A percentile compares a stretch with the other conserved stretches of the same genome.
These are phyloP conservation scores for Solanum habrochaites DNA, from an alignment of 257 asterid species.

Conservation along the genomic window DNA sequence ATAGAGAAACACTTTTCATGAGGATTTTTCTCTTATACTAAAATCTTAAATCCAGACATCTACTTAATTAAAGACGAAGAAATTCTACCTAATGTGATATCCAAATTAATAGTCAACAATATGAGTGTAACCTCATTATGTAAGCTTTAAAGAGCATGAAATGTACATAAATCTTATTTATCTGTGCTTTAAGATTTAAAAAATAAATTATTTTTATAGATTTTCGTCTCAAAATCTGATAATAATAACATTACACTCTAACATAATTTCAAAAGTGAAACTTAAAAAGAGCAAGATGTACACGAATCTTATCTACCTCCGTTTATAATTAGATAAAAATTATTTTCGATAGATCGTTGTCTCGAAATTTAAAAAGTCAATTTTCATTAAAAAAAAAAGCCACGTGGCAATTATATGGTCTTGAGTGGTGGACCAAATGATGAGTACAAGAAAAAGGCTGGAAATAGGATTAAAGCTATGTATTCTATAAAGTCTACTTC, in stretches of 20 bases:
- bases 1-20: neutral
- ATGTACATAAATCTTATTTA: no score
- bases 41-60: neutral
- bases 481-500: constrained; percentile 1
- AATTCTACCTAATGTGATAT: neutral
- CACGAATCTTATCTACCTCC: neutral
- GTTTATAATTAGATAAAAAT: neutral
- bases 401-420: neutral
- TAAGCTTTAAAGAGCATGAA: no score
- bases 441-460: neutral
- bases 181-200: no score
- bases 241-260: neutral
- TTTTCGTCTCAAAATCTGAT: no score
- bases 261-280: neutral
- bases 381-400: neutral
- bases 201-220: no score
- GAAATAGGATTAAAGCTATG: neutral
- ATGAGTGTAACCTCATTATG: no score
- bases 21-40: neutral
- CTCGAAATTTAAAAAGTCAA: neutral
- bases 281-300: fast-evolving
- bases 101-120: neutral
- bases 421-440: neutral
- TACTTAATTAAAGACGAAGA: neutral
- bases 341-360: neutral